Evolutionary conservation across 345 rosid genomes (phyloP).

Genomic region (Euclidium syriacum): DNA sequence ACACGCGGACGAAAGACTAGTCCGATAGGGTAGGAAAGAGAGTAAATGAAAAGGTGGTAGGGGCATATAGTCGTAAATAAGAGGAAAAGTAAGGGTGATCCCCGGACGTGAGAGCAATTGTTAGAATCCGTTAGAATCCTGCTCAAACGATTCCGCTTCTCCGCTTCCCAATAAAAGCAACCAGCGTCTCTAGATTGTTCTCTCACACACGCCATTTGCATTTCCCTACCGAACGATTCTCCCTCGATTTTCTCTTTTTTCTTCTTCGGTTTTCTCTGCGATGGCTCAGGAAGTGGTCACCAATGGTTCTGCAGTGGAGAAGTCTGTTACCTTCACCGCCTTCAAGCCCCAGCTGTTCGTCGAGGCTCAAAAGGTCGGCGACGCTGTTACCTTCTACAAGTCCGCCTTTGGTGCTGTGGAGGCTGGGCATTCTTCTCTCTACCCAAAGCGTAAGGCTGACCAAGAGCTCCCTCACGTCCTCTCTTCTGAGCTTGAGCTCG

Average conservation of each 20-base stretch:
- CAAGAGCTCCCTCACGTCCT: constrained; percentile 83
- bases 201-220: constrained; percentile 4
- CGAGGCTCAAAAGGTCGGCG: constrained; percentile 75
- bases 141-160: constrained; percentile 49
- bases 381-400: constrained; percentile 83
- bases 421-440: constrained; percentile 46
- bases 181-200: not conserved
- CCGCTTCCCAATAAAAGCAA: constrained; percentile 51
- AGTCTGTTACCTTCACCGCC: constrained; percentile 47
- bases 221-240: not conserved
- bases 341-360: constrained; percentile 62
- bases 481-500: constrained; percentile 63
- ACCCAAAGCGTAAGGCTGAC: constrained; percentile 88
- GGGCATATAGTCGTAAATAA: constrained; percentile 39
- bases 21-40: not conserved
- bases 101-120: not conserved
- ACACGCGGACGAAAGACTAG: constrained; percentile 9
- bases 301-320: constrained; percentile 50
- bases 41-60: not conserved
- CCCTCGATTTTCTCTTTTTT: constrained; percentile 16
- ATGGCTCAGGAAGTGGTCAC: constrained; percentile 54
- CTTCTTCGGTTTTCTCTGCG: constrained; percentile 2
- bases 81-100: not conserved
- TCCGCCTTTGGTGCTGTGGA: constrained; percentile 71
- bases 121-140: constrained; percentile 33